A percentile compares a stretch with the other conserved stretches of the same genome.
phyloP scores from a whole-genome alignment of 257 asterid species.

The Paraleonurus japonicus region DNA sequence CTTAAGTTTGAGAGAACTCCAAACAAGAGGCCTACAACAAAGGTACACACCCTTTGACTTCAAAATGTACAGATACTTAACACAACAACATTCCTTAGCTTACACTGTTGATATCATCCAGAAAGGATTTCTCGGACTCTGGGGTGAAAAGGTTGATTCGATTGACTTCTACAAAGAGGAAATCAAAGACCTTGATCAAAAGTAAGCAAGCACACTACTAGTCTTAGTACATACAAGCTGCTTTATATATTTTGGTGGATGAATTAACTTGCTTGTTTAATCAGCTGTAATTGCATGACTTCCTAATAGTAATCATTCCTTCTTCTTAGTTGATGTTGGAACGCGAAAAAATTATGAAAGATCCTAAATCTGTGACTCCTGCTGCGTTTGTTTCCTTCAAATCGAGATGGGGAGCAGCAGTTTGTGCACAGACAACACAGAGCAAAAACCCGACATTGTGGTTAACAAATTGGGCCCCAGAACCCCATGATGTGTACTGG shows the following conservation, averaged over 20 bases:
- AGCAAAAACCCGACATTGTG: conserved; percentile 85
- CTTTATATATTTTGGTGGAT: background rate
- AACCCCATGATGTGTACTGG: conserved; percentile 96
- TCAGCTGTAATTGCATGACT: conserved; percentile 13
- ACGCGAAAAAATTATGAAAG: conserved; percentile 65
- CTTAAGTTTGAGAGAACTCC: conserved; percentile 81
- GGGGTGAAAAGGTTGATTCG: conserved; percentile 80
- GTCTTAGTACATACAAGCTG: background rate
- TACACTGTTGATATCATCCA: conserved; percentile 38
- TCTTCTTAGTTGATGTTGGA: conserved; percentile 58
- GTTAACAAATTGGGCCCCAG: conserved; percentile 97
- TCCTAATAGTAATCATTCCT: background rate
- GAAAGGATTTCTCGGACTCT: conserved; percentile 89
- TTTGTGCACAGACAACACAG: conserved; percentile 96
- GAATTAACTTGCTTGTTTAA: background rate
- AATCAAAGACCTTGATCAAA: conserved; percentile 60
- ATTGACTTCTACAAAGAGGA: conserved; percentile 64
- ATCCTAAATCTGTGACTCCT: conserved; percentile 58
- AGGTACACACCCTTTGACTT: conserved; percentile 43
- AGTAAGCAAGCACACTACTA: conserved; percentile 44
- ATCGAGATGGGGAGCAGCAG: conserved; percentile 96
- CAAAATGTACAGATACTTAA: background rate
- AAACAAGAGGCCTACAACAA: conserved; percentile 61
- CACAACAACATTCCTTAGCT: background rate
- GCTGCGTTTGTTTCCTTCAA: conserved; percentile 93